A percentile compares a stretch with the other conserved stretches of the same genome.
These are phyloP conservation scores for Cladophialophora carrionii DNA, from an alignment of 2,329 filamentous ascomycete genomes.

Conservation along the genomic window DNA sequence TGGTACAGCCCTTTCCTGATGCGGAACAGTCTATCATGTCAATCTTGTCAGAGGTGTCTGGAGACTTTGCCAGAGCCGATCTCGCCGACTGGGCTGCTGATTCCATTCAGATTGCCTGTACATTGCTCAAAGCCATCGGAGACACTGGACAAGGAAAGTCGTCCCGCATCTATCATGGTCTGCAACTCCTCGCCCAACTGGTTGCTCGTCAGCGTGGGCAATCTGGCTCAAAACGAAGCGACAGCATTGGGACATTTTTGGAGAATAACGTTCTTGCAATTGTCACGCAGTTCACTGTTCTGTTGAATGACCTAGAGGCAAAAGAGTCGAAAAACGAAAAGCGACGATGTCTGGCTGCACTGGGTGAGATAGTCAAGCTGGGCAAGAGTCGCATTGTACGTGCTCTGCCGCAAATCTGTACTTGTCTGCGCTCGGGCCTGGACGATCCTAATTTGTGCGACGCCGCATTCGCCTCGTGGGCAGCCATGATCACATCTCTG, in stretches of 20 bases:
- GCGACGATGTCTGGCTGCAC: slow-evolving; percentile 74
- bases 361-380: slow-evolving; percentile 83
- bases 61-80: slow-evolving; percentile 68
- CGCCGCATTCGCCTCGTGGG: slow-evolving; percentile 82
- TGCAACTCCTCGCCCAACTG: slow-evolving; percentile 55
- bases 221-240: slow-evolving; percentile 54
- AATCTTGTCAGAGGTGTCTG: slow-evolving; percentile 68
- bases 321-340: slow-evolving; percentile 68
- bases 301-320: slow-evolving; percentile 69
- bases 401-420: slow-evolving; percentile 85
- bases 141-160: slow-evolving; percentile 63
- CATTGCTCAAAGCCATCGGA: slow-evolving; percentile 78
- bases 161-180: slow-evolving; percentile 62
- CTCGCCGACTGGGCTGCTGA: slow-evolving; percentile 74
- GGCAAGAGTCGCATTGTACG: slow-evolving; percentile 73
- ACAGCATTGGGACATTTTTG: slow-evolving; percentile 73
- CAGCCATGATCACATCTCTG: slow-evolving; percentile 72
- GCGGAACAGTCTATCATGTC: slow-evolving; percentile 69
- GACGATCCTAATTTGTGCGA: slow-evolving; percentile 74
- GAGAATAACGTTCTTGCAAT: slow-evolving; percentile 83
- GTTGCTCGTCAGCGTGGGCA: slow-evolving; percentile 53
- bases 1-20: slow-evolving; percentile 66
- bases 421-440: slow-evolving; percentile 86
- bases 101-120: slow-evolving; percentile 73
- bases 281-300: slow-evolving; percentile 77